Evolutionary conservation across 768 basidiomycete species (phyloP), one percentile per base, ranked within the genome.

Genomic region (Russula ochroleuca): DNA sequence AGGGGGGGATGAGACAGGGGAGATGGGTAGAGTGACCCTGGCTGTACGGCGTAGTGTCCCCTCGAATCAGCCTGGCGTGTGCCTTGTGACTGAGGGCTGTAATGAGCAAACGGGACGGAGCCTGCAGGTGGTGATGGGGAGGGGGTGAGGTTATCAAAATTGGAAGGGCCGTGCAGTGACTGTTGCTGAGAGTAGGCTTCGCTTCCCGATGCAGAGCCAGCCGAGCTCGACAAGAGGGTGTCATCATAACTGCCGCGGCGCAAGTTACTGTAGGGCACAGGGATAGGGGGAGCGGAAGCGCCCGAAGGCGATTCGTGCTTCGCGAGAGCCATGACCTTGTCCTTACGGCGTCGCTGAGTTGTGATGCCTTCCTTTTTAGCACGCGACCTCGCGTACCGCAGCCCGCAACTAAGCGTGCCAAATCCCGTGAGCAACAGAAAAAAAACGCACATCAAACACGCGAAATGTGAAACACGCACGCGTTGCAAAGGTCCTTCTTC

Each of bases 401-500:
- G 80, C 25, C 92, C 92, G 73, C 92, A 94, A 49, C 90, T 92
- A 65, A 41, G 67, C 41, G 45, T 41, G 58, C 47, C 71, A 65
- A 60, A 69, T 68, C 67, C 70, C 56, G 62, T 61, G 55, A 65
- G 68, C 65, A 35, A 54, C 53, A 25, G 25, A 47, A 59, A 57
- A 59, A 64, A 54, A 61, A 69, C 53, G 49, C 51, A 50, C 56
- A 65, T 45, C 62, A 35, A 47, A 59, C 23, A 67, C 59, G 67
- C 28, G 61, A 59, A 67, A 68, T 55, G 50, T 65, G 59, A 67
- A 72, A 68, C 67, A 82, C 89, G 79, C 76, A 93, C 88, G 92
- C 92, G 77, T 94, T 94, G 73, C 92, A 94, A 31, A 94, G 79
- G 73, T 94, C 91, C 75, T 94, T 94, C 74, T 89, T 88, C 31